Evolutionary conservation across 1,284 basidiomycete species (phyloP).

Genomic region (Cryptococcus floricola): DNA sequence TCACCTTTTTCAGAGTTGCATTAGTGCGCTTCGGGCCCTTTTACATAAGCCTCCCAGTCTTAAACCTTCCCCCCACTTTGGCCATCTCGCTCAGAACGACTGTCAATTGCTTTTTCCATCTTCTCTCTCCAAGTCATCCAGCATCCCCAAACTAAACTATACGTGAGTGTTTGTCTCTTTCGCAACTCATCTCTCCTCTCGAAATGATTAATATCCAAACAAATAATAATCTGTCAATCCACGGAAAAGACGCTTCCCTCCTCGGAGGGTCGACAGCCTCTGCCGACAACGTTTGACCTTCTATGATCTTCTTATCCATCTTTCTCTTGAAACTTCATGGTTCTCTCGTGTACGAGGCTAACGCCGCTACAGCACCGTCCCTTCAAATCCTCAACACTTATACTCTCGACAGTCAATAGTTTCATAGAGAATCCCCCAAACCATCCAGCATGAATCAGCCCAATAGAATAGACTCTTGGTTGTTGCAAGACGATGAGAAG

Average conservation of each 20-base stretch:
- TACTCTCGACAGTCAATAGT: conserved; percentile 1
- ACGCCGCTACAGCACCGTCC: background rate
- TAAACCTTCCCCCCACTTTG: no score
- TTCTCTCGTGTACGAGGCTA: background rate
- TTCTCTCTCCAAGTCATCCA: no score
- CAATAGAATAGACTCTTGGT: conserved; percentile 71
- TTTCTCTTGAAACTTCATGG: background rate
- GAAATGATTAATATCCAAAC: conserved; percentile 47
- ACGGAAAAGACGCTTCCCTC: conserved; percentile 47
- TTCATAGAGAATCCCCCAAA: no score
- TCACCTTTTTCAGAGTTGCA: no score
- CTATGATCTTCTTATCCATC: conserved; percentile 13
- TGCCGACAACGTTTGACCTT: conserved; percentile 33
- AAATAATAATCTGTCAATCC: conserved; percentile 57
- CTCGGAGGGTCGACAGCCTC: conserved; percentile 32
- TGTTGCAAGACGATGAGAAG: conserved; percentile 88
- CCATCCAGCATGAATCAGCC: conserved; percentile 75
- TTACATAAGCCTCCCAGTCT: no score
- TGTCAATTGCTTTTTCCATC: no score
- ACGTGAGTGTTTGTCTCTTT: no score
- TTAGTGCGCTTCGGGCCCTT: no score
- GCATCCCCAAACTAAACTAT: no score
- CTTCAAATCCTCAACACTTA: background rate
- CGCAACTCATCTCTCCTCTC: no score
- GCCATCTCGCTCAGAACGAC: no score